phyloP scores from a whole-genome alignment of 176 grass and related monocot genomes.

The Cenchrus americanus region DNA sequence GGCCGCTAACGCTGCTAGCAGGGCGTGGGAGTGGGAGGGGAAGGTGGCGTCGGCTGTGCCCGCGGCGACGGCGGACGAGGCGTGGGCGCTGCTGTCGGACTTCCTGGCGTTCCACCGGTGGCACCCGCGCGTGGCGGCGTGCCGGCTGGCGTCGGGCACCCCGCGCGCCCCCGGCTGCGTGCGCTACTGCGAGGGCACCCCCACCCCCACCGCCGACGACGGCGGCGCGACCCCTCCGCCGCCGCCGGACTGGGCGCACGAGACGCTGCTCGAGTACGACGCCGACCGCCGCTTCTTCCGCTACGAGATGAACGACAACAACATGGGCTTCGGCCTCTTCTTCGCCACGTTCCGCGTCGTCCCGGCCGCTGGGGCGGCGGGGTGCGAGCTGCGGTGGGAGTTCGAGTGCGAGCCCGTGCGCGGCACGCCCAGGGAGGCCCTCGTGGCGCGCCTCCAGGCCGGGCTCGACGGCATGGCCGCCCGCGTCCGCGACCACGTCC shows the following conservation, averaged over 20 bases:
- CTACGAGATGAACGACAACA: conserved; percentile 91
- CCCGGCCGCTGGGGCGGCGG: neutral
- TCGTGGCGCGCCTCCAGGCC: conserved; percentile 53
- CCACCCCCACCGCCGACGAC: neutral
- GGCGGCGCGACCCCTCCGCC: neutral
- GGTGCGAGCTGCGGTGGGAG: conserved; percentile 60
- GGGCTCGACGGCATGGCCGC: conserved; percentile 59
- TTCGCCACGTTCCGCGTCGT: conserved; percentile 65
- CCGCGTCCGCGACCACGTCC: conserved; percentile 39
- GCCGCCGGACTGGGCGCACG: conserved; percentile 67
- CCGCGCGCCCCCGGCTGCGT: conserved; percentile 47
- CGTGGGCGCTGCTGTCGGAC: conserved; percentile 78
- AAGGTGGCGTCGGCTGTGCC: conserved; percentile 49
- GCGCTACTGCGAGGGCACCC: conserved; percentile 73
- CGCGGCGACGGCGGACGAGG: conserved; percentile 50
- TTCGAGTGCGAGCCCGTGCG: conserved; percentile 61
- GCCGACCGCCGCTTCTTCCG: conserved; percentile 57
- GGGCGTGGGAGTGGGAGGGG: conserved; percentile 57
- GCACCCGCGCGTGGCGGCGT: conserved; percentile 65
- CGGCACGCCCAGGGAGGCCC: conserved; percentile 48
- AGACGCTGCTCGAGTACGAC: conserved; percentile 79
- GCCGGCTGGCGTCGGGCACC: conserved; percentile 51
- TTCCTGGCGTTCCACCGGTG: conserved; percentile 77
- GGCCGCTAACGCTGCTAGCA: neutral
- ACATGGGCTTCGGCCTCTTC: conserved; percentile 76